A percentile compares a stretch with the other conserved stretches of the same genome.
Conservation (phyloP, 495 filamentous ascomycete species). For the Glonium stellatum region DNA sequence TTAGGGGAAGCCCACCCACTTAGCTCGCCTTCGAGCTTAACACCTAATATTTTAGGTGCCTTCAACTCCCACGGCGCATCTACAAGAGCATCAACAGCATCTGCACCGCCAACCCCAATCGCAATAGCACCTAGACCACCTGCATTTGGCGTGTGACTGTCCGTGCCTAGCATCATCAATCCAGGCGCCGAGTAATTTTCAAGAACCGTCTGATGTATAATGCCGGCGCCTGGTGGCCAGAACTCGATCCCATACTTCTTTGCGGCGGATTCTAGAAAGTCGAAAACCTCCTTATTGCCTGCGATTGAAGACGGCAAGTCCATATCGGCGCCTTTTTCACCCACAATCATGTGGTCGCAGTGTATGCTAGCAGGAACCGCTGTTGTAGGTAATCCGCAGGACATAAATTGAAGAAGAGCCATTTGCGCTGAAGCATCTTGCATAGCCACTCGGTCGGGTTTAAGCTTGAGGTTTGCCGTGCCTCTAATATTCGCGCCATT, state of each 20-base stretch:
- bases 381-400: conserved; percentile 79
- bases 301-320: conserved; percentile 82
- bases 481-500: conserved; percentile 79
- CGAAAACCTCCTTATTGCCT: conserved; percentile 94
- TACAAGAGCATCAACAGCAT: conserved; percentile 93
- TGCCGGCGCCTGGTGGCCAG: conserved; percentile 97
- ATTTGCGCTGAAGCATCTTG: conserved; percentile 98
- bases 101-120: conserved; percentile 94
- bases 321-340: conserved; percentile 77
- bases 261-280: conserved; percentile 89
- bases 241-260: conserved; percentile 98
- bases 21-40: conserved; percentile 74
- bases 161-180: conserved; percentile 98
- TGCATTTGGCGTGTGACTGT: conserved; percentile 95
- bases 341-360: conserved; percentile 99
- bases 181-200: conserved; percentile 98
- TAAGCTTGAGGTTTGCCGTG: conserved; percentile 89
- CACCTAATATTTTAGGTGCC: conserved; percentile 82
- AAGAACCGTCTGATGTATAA: conserved; percentile 96
- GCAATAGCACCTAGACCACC: conserved; percentile 90
- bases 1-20: conserved; percentile 90
- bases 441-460: conserved; percentile 96
- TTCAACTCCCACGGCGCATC: conserved; percentile 97
- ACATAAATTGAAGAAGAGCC: conserved; percentile 98
- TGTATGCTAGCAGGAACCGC: conserved; percentile 98